phyloP scores from a whole-genome alignment of 768 basidiomycete genomes.

The Russula sp. region DNA sequence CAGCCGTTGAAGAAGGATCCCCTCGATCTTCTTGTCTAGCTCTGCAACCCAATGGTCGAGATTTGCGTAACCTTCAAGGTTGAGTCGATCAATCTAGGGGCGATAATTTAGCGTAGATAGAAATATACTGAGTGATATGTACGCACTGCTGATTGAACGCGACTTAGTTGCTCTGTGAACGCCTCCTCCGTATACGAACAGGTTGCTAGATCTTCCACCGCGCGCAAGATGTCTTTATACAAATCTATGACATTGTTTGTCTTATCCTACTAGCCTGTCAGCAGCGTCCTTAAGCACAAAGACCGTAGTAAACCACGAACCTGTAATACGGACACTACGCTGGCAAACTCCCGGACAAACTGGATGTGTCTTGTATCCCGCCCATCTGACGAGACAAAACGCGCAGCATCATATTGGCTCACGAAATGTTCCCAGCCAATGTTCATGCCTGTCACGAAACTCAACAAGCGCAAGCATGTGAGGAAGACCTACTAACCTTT shows the following conservation, averaged over 20 bases:
- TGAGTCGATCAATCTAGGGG: conserved; percentile 82
- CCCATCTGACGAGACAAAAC: conserved; percentile 74
- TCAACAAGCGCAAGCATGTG: neutral
- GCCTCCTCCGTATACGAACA: conserved; percentile 84
- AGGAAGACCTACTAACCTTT: conserved; percentile 57
- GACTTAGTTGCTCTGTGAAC: conserved; percentile 72
- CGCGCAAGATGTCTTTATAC: conserved; percentile 78
- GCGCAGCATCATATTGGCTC: conserved; percentile 83
- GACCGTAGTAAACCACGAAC: conserved; percentile 37
- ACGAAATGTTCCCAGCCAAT: conserved; percentile 98
- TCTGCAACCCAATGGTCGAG: conserved; percentile 58
- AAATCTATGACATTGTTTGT: conserved; percentile 91
- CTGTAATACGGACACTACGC: conserved; percentile 87
- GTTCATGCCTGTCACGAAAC: conserved; percentile 65
- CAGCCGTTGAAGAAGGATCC: conserved; percentile 71
- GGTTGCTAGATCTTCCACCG: conserved; percentile 82
- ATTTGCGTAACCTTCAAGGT: conserved; percentile 88
- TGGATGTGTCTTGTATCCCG: conserved; percentile 87
- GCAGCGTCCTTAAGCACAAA: neutral
- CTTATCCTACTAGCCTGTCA: conserved; percentile 62
- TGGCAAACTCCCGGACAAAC: conserved; percentile 94
- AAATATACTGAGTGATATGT: neutral
- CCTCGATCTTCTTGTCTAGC: conserved; percentile 73
- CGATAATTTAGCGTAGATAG: conserved; percentile 3
- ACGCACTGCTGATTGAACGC: conserved; percentile 81